Evolutionary conservation across 2,329 filamentous ascomycete genomes (phyloP).

Genomic region (Keithomyces neogunnii): DNA sequence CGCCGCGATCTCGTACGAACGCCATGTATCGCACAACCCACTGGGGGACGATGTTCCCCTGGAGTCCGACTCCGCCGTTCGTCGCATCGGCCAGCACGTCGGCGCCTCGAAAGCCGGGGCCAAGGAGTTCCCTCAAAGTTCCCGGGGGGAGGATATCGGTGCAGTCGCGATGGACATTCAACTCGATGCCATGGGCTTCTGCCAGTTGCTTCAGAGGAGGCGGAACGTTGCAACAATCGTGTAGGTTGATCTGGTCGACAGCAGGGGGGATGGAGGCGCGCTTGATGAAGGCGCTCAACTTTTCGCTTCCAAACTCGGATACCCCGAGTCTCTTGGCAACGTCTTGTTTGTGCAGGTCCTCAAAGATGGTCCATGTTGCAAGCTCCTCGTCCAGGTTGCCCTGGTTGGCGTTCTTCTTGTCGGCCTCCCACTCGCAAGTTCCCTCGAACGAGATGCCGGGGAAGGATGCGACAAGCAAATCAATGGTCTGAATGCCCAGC

Average conservation of each 20-base stretch:
- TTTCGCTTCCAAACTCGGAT: slow-evolving; percentile 82
- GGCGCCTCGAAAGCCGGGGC: slow-evolving; percentile 61
- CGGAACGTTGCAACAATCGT: slow-evolving; percentile 92
- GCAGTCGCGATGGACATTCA: slow-evolving; percentile 90
- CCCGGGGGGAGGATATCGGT: slow-evolving; percentile 83
- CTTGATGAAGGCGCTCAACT: slow-evolving; percentile 68
- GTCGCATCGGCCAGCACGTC: slow-evolving; percentile 62
- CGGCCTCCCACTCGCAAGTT: slow-evolving; percentile 73
- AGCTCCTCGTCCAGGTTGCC: slow-evolving; percentile 59
- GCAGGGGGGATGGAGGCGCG: slow-evolving; percentile 63
- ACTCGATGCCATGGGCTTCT: slow-evolving; percentile 73
- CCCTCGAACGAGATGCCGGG: slow-evolving; percentile 91
- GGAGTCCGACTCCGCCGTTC: slow-evolving; percentile 46
- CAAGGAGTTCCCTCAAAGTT: slow-evolving; percentile 75
- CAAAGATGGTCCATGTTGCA: slow-evolving; percentile 64
- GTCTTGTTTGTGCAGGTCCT: slow-evolving; percentile 63
- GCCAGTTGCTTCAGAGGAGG: slow-evolving; percentile 78
- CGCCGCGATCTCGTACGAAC: slow-evolving; percentile 84
- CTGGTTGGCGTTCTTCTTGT: slow-evolving; percentile 51
- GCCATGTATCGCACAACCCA: slow-evolving; percentile 98
- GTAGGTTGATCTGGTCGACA: slow-evolving; percentile 93
- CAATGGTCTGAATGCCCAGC: slow-evolving; percentile 65
- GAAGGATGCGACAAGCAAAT: slow-evolving; percentile 88
- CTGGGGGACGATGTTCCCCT: slow-evolving; percentile 73
- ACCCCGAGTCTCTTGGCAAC: slow-evolving; percentile 71